phyloP scores from a whole-genome alignment of 2,329 filamentous ascomycete genomes.

The Keithomyces neogunnii region DNA sequence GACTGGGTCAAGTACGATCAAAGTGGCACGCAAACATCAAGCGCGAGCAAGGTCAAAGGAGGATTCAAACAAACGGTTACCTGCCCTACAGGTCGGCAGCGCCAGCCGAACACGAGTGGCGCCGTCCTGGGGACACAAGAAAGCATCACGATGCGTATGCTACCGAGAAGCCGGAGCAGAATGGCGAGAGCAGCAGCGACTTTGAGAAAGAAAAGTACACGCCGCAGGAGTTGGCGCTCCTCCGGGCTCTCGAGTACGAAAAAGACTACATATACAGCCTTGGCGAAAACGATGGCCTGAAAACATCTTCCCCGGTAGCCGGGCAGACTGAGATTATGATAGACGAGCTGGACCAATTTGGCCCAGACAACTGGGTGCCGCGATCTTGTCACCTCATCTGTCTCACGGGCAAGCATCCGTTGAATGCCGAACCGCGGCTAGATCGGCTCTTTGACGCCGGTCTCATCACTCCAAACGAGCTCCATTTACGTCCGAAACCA shows the following conservation, averaged over 20 bases:
- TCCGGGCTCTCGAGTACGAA: constrained; percentile 33
- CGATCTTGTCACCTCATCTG: constrained; percentile 37
- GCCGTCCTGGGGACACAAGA: constrained; percentile 11
- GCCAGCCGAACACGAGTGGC: constrained; percentile 12
- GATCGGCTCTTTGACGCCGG: constrained; percentile 34
- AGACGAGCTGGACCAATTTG: constrained; percentile 34
- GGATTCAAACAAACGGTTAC: not conserved
- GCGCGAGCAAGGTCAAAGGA: constrained; percentile 12
- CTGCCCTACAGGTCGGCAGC: constrained; percentile 9
- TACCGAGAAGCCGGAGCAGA: constrained; percentile 6
- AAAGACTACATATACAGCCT: constrained; percentile 30
- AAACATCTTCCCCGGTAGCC: constrained; percentile 11
- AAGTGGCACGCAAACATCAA: constrained; percentile 38
- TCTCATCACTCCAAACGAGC: constrained; percentile 39
- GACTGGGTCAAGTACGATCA: constrained; percentile 39
- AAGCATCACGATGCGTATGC: constrained; percentile 15
- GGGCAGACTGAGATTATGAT: constrained; percentile 13
- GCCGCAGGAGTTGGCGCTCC: constrained; percentile 32
- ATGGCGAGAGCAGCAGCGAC: not conserved
- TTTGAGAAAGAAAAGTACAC: constrained; percentile 19
- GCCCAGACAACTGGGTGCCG: constrained; percentile 45
- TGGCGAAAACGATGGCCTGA: constrained; percentile 28
- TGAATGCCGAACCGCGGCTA: constrained; percentile 40
- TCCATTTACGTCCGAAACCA: constrained; percentile 46
- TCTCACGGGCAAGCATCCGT: constrained; percentile 42